Base-by-base conservation (phyloP, 768 basidiomycete genomes). In the Pleurotus pulmonarius region DNA sequence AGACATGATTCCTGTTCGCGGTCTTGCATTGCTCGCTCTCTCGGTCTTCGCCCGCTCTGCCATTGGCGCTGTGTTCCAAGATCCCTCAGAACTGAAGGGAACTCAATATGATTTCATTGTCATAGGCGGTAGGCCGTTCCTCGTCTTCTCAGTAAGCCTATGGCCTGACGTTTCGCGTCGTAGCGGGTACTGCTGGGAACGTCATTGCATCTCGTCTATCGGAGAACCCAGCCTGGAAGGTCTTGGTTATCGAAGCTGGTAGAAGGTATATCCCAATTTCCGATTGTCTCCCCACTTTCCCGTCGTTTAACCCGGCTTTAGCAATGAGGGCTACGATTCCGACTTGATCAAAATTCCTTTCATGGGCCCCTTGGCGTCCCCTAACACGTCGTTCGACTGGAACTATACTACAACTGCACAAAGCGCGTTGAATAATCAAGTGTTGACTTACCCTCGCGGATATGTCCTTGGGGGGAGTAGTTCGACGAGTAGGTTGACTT, bases 381-480 rank as follows among this genome's bases (percentile, higher is more conserved):
- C 57, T 2, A 47, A 46, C 43, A 60, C 63, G 7, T 49, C 46
- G 1, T 69, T 56, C 53, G 64, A 73, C 45, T 73, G 70, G 70
- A 74, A 74, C 38, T 74, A 64, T 39, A 73, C 72, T 11, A 73
- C 71, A 3, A 64, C 63, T 1, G 64, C 72, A 15, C 73, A 73
- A 56, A 13, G 58, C 12, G 67, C 59, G 12, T 58, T 73, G 12
- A 64, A 66, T 52, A 61, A 61, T 5, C 65, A 68, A 5, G 13
- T 60, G 3, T 44, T 71, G 2, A 9, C 59, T 9, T 70, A 69
- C 56, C 59, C 67, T 3, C 41, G 72, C 47, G 73, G 72, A 1
- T 59, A 63, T 25, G 43, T 71, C 18, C 62, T 74, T 0, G 73
- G 73, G 2, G 73, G 72, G 6, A 62, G 63, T 16, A 69, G 66